Base-by-base conservation (phyloP, 768 basidiomycete genomes). In the Leccinum barrowsii region DNA sequence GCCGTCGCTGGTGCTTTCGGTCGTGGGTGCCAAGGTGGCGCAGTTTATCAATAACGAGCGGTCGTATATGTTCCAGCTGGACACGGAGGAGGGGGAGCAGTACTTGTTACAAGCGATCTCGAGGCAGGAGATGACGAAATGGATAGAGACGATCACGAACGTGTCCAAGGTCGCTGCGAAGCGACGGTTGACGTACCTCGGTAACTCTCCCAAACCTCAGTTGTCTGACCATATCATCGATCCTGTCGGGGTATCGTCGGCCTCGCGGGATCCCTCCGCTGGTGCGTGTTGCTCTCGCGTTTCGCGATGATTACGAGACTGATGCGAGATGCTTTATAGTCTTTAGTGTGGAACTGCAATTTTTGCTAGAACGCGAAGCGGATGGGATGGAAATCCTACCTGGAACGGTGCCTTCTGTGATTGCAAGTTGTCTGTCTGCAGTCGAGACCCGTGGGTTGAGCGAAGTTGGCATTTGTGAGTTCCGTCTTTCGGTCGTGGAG, bases 31-130 rank as follows among this genome's bases (percentile, higher is more conserved):
- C 17, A 81, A 80, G 35, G 85, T 90, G 21, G 78, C 83, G 8
- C 82, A 82, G 60, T 86, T 89, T 63, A 82, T 86, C 74, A 92
- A 91, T 67, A 86, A 87, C 68, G 87, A 91, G 60, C 80, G 92
- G 49, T 90, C 92, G 50, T 94, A 85, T 70, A 85, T 84, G 51
- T 90, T 94, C 77, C 84, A 89, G 66, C 77, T 94, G 47, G 85
- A 90, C 65, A 90, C 91, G 1, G 92, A 94, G 69, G 92, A 94
- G 67, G 92, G 92, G 7, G 91, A 90, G 0, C 87, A 87, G 65
- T 92, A 91, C 65, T 71, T 92, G 34, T 73, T 94, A 15, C 92
- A 94, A 70, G 86, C 90, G 1, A 71, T 82, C 35, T 85, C 81
- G 64, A 84, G 81, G 69, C 77, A 79, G 40, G 91, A 92, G 63